Evolutionary conservation across 768 basidiomycete genomes (phyloP).

Genomic region (Boletales sp.): DNA sequence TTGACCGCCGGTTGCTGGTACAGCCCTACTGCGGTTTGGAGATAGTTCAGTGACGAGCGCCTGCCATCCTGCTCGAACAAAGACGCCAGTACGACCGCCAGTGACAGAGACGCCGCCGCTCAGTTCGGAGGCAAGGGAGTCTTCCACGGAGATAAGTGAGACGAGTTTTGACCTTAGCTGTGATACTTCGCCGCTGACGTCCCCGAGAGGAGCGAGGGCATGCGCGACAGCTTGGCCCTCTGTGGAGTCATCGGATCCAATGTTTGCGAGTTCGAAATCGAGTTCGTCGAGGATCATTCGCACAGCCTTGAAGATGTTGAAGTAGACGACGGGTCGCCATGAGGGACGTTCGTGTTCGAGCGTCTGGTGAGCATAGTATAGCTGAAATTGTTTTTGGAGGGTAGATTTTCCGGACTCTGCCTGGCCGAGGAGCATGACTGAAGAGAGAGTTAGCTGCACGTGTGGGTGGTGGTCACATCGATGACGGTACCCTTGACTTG

Average conservation of each 20-base stretch:
- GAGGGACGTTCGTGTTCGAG: conserved; percentile 68
- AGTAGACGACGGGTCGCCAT: conserved; percentile 79
- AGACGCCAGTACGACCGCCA: conserved; percentile 60
- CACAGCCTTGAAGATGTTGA: conserved; percentile 79
- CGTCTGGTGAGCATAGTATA: conserved; percentile 68
- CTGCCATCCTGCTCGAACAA: conserved; percentile 73
- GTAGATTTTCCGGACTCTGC: conserved; percentile 84
- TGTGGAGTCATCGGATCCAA: conserved; percentile 22
- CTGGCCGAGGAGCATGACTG: conserved; percentile 75
- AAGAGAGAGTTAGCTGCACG: conserved; percentile 5
- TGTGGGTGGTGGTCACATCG: neutral
- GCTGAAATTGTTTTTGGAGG: conserved; percentile 80
- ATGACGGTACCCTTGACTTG: conserved; percentile 50
- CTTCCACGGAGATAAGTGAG: conserved; percentile 64
- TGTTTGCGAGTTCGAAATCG: conserved; percentile 50
- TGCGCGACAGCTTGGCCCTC: conserved; percentile 31
- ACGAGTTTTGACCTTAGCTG: conserved; percentile 54
- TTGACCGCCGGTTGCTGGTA: conserved; percentile 32
- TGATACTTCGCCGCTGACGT: conserved; percentile 44
- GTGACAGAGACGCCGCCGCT: conserved; percentile 59
- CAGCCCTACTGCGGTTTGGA: conserved; percentile 40
- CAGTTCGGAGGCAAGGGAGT: conserved; percentile 63
- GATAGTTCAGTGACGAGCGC: conserved; percentile 44
- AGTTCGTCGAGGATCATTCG: conserved; percentile 72
- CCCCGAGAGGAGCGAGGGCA: conserved; percentile 29